Percentiles rank a stretch among this genome's conserved stretches.
phyloP scores from a whole-genome alignment of 192 early-diverging fungal genomes.

The Powellomyces hirtus region DNA sequence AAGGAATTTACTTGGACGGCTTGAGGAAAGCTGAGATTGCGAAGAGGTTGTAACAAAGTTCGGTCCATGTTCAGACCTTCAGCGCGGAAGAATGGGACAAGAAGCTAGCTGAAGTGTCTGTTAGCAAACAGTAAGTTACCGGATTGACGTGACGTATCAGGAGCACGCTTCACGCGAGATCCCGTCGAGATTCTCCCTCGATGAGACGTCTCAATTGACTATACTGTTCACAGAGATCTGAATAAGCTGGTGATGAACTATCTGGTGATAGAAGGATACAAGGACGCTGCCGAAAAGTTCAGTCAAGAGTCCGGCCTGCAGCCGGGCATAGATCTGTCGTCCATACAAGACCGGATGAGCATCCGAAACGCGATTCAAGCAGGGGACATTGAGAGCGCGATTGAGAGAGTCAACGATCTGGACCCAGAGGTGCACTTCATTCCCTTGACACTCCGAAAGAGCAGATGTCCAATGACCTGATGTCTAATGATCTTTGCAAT shows the following conservation, averaged over 20 bases:
- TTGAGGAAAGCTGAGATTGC: too few species aligned
- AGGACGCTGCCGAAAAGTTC: slow-evolving; percentile 97
- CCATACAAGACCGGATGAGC: slow-evolving; percentile 92
- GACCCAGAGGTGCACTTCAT: slow-evolving; percentile 83
- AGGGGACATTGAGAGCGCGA: slow-evolving; percentile 89
- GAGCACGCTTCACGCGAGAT: neutral
- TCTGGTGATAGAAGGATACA: slow-evolving; percentile 97
- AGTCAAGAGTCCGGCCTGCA: slow-evolving; percentile 79
- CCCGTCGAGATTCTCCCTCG: neutral
- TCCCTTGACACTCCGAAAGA: neutral
- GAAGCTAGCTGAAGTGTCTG: slow-evolving; percentile 76
- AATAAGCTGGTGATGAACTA: slow-evolving; percentile 99
- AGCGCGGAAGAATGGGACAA: slow-evolving; percentile 76
- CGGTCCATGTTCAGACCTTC: neutral
- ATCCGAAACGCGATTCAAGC: slow-evolving; percentile 89
- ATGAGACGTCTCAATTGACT: neutral
- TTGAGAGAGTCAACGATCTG: slow-evolving; percentile 96
- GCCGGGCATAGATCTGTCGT: slow-evolving; percentile 77
- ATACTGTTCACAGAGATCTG: slow-evolving; percentile 58
- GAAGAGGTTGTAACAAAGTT: neutral
- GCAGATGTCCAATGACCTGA: neutral
- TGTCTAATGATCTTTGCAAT: neutral
- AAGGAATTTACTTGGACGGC: too few species aligned
- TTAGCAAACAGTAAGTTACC: slow-evolving; percentile 77
- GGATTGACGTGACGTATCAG: neutral